A percentile compares a stretch with the other conserved stretches of the same genome.
Evolutionary conservation across 2,329 filamentous ascomycete species (phyloP).

Genomic region (Aureobasidium melanogenum): DNA sequence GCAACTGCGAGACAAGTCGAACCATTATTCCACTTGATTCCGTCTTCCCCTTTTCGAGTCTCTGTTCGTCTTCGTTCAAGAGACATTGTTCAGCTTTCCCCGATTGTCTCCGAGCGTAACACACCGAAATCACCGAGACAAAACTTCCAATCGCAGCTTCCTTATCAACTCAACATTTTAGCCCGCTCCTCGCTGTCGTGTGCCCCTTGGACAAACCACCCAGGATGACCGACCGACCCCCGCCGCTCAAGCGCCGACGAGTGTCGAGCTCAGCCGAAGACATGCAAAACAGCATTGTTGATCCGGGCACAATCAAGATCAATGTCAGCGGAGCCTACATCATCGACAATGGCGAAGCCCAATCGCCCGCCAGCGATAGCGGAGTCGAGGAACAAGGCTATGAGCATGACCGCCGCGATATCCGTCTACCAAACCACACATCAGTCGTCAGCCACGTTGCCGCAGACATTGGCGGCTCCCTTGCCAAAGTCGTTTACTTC

Average conservation of each 20-base stretch:
- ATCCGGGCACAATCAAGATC: conserved; percentile 70
- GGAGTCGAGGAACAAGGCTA: conserved; percentile 42
- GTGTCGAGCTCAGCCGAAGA: conserved; percentile 30
- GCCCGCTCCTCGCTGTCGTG: not conserved
- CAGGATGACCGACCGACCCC: conserved; percentile 5
- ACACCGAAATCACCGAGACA: not conserved
- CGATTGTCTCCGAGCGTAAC: not conserved
- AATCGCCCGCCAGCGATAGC: conserved; percentile 26
- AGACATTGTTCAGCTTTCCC: no score
- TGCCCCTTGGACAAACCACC: not conserved
- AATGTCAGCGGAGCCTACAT: conserved; percentile 97
- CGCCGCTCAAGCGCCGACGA: conserved; percentile 21
- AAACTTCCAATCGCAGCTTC: conserved; percentile 3
- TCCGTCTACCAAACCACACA: conserved; percentile 91
- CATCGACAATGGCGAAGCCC: conserved; percentile 50
- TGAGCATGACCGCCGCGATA: conserved; percentile 76
- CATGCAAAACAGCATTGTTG: conserved; percentile 45
- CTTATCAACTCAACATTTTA: conserved; percentile 5
- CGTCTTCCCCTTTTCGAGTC: not conserved
- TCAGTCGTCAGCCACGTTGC: conserved; percentile 94
- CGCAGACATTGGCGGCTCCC: conserved; percentile 92
- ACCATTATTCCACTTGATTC: not conserved
- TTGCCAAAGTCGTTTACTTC: conserved; percentile 97
- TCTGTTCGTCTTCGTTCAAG: not conserved
- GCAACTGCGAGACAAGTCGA: conserved; percentile 3